Evolutionary conservation across 2,329 filamentous ascomycete genomes (phyloP).

Genomic region (Exophiala calicioides): DNA sequence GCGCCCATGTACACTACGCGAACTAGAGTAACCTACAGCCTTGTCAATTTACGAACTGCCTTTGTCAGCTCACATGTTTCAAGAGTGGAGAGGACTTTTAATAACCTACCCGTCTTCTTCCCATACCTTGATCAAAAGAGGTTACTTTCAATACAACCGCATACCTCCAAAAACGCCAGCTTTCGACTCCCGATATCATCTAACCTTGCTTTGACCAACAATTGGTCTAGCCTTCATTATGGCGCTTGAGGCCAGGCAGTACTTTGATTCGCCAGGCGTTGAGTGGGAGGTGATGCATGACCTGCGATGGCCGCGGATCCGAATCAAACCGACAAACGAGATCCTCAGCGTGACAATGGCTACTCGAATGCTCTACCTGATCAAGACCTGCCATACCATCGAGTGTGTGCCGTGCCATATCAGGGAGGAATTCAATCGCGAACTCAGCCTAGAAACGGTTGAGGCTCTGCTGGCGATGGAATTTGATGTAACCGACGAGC

Average conservation of each 20-base stretch:
- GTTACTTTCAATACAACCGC: too few relatives aligned
- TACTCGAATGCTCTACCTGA: conserved; percentile 6
- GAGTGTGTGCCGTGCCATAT: conserved; percentile 10
- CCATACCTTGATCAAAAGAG: too few relatives aligned
- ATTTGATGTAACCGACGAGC: conserved; percentile 10
- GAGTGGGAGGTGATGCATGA: conserved; percentile 6
- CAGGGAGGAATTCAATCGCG: conserved; percentile 12
- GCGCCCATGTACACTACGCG: too few relatives aligned
- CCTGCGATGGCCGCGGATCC: conserved; percentile 7
- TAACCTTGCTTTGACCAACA: background rate
- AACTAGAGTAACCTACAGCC: too few relatives aligned
- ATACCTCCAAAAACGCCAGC: too few relatives aligned
- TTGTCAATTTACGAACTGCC: too few relatives aligned
- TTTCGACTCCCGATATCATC: too few relatives aligned
- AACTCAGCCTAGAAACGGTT: conserved; percentile 12
- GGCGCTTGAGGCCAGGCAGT: background rate
- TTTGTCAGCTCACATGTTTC: too few relatives aligned
- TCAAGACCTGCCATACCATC: background rate
- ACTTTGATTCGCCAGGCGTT: conserved; percentile 1
- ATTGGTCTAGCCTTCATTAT: background rate
- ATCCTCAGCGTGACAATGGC: conserved; percentile 14
- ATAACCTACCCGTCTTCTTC: too few relatives aligned
- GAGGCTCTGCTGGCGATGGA: conserved; percentile 10
- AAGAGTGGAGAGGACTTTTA: too few relatives aligned
- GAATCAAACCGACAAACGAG: conserved; percentile 5